Evolutionary conservation across 768 basidiomycete genomes (phyloP).

Genomic region (Boletellus ananas): DNA sequence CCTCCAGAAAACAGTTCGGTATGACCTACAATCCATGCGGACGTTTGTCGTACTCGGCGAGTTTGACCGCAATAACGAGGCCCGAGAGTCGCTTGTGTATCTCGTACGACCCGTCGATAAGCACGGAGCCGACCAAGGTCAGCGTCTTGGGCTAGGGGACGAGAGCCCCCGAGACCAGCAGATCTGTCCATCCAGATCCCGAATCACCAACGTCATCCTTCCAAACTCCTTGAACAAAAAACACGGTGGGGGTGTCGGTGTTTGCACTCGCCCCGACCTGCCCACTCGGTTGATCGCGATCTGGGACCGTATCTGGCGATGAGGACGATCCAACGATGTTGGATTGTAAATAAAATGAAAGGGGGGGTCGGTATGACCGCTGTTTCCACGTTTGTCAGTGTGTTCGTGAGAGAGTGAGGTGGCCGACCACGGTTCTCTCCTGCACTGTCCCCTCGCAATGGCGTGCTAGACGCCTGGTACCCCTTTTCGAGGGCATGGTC

Average conservation of each 20-base stretch:
- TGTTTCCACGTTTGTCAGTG: constrained; percentile 1
- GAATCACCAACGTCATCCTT: neutral
- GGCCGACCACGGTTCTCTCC: constrained; percentile 23
- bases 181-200: constrained; percentile 10
- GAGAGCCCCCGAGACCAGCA: constrained; percentile 13
- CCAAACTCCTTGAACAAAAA: neutral
- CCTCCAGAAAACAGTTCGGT: constrained; percentile 10
- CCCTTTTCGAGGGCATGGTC: constrained; percentile 23
- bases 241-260: neutral
- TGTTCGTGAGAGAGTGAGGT: neutral
- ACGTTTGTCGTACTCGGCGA: constrained; percentile 22
- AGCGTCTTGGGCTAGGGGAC: constrained; percentile 24
- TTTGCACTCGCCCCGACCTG: neutral
- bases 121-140: constrained; percentile 14
- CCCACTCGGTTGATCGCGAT: too few relatives aligned
- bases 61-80: constrained; percentile 6
- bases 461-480: constrained; percentile 13
- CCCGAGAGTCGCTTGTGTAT: neutral
- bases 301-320: constrained; percentile 37
- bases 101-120: neutral
- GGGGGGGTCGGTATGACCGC: constrained; percentile 25
- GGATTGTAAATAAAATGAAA: constrained; percentile 54
- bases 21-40: constrained; percentile 26
- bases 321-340: constrained; percentile 49
- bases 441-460: constrained; percentile 26